A percentile compares a stretch with the other conserved stretches of the same genome.
Conservation (phyloP, 169 alveolate species). For the Cryptosporidium muris region DNA sequence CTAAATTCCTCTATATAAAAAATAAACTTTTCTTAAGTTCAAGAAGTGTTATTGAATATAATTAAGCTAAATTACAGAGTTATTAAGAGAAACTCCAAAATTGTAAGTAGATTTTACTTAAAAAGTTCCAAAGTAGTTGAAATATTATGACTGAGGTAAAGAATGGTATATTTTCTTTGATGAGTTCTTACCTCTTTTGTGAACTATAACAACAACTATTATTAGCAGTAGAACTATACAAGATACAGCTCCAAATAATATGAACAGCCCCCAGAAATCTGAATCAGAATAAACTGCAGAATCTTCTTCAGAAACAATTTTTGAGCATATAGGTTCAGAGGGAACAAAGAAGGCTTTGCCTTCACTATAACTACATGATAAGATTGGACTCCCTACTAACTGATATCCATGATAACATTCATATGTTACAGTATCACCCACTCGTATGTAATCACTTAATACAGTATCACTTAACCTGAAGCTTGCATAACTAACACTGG, state of each 20-base stretch:
- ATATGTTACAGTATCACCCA: slow-evolving; percentile 68
- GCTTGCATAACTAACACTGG: slow-evolving; percentile 30
- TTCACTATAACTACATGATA: slow-evolving; percentile 59
- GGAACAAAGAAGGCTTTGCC: slow-evolving; percentile 48
- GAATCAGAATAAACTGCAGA: too few species aligned
- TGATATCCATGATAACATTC: slow-evolving; percentile 44
- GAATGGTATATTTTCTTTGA: not conserved
- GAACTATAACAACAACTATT: not conserved
- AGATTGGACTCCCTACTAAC: slow-evolving; percentile 23
- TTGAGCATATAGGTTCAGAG: slow-evolving; percentile 18
- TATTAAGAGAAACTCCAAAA: too few species aligned
- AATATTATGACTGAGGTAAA: too few species aligned
- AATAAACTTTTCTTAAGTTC: not conserved
- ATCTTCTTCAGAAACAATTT: not conserved
- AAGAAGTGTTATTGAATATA: too few species aligned
- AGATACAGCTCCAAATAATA: too few species aligned
- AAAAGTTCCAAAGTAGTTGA: too few species aligned
- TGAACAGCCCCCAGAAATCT: too few species aligned
- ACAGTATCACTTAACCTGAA: slow-evolving; percentile 60
- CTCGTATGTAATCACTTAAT: slow-evolving; percentile 44
- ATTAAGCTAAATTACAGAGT: too few species aligned
- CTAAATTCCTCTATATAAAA: too few species aligned
- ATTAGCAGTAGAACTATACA: not conserved
- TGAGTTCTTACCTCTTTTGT: not conserved
- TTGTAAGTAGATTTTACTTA: too few species aligned